Percentiles rank a stretch among this genome's conserved stretches.
Evolutionary conservation across 495 filamentous ascomycete species (phyloP).

Genomic region (Lasiosphaeria ovina): DNA sequence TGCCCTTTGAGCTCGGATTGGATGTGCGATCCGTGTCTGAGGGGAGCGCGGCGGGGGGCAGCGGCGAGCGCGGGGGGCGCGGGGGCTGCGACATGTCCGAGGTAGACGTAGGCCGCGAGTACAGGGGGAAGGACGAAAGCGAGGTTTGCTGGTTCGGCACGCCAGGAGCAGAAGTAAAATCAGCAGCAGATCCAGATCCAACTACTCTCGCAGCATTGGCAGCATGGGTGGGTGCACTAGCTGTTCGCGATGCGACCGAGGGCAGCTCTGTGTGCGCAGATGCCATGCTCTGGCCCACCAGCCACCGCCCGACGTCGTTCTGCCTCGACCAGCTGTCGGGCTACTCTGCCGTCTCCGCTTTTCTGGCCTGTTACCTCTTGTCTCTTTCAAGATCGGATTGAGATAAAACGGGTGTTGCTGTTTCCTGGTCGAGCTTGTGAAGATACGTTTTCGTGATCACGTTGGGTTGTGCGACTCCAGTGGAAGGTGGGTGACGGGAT

Average conservation of each 20-base stretch:
- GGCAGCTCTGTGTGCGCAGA: slow-evolving; percentile 12
- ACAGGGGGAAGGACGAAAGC: slow-evolving; percentile 59
- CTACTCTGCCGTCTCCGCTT: too few species aligned
- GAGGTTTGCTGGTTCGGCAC: slow-evolving; percentile 46
- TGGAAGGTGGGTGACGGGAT: too few species aligned
- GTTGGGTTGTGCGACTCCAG: too few species aligned
- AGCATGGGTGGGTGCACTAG: slow-evolving; percentile 11
- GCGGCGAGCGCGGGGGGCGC: slow-evolving; percentile 52
- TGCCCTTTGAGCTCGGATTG: slow-evolving; percentile 55
- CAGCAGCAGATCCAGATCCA: neutral
- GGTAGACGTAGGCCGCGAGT: slow-evolving; percentile 51
- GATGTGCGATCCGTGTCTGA: slow-evolving; percentile 49
- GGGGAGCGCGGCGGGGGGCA: slow-evolving; percentile 30
- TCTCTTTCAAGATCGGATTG: too few species aligned
- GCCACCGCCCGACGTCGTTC: too few species aligned
- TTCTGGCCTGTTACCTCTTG: too few species aligned
- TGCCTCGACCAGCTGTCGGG: too few species aligned
- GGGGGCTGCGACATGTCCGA: slow-evolving; percentile 52
- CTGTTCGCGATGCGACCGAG: slow-evolving; percentile 13
- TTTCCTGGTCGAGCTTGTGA: too few species aligned
- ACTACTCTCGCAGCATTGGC: slow-evolving; percentile 13
- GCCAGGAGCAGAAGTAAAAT: too few species aligned
- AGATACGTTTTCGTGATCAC: too few species aligned
- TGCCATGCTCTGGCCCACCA: too few species aligned
- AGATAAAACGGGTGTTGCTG: too few species aligned